Evolutionary conservation across 2,329 filamentous ascomycete species (phyloP).

Genomic region (Clarireedia monteithiana): DNA sequence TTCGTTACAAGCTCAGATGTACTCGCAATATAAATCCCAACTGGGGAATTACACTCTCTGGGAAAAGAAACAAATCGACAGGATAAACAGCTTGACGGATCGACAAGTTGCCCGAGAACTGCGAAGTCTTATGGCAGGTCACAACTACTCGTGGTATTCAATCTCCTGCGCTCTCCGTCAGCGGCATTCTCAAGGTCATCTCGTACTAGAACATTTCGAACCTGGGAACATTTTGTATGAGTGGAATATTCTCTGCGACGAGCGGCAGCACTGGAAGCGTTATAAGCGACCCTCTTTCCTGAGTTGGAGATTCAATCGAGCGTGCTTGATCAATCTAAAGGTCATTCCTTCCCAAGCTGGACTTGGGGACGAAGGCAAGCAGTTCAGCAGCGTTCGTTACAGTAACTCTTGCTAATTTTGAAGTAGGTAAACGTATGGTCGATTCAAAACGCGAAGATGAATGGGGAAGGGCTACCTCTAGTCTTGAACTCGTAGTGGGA

Average conservation of each 20-base stretch:
- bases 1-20: too few species aligned
- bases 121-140: constrained; percentile 3
- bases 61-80: constrained; percentile 5
- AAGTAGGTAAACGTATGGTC: too few species aligned
- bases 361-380: constrained; percentile 1
- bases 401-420: too few species aligned
- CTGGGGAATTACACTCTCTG: not conserved
- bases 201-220: constrained; percentile 11
- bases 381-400: not conserved
- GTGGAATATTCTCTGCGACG: constrained; percentile 13
- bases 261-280: constrained; percentile 8
- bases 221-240: constrained; percentile 12
- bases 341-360: constrained; percentile 8
- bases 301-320: constrained; percentile 10
- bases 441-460: not conserved
- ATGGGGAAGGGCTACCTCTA: too few species aligned
- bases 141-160: constrained; percentile 11
- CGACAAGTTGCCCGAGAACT: constrained; percentile 8
- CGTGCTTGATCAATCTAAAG: constrained; percentile 10
- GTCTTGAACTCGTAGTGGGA: too few species aligned
- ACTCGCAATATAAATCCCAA: too few species aligned
- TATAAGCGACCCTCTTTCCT: constrained; percentile 5
- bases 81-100: constrained; percentile 8
- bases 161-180: constrained; percentile 2
- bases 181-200: not conserved